Conservation (phyloP, 192 early-diverging fungal species). For the Rhizoclosmatium globosum region DNA sequence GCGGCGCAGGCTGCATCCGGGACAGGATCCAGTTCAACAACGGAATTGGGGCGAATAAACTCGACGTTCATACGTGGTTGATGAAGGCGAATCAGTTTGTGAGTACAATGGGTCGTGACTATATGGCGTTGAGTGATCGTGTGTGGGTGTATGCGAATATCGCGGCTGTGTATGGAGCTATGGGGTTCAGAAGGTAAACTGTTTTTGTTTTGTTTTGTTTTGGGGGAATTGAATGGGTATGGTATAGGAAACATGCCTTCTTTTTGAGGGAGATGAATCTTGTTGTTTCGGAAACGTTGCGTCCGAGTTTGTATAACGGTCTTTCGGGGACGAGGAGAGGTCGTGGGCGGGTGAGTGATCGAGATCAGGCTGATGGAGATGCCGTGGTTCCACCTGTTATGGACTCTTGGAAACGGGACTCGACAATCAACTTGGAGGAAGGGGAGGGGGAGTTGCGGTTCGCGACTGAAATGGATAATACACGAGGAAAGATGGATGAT, state of each 20-base stretch:
- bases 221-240: neutral
- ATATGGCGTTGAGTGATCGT: conserved; percentile 66
- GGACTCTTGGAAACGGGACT: conserved; percentile 21
- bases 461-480: conserved; percentile 30
- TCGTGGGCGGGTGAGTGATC: neutral
- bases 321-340: neutral
- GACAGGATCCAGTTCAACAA: conserved; percentile 49
- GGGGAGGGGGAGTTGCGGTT: conserved; percentile 10
- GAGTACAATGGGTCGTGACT: conserved; percentile 51
- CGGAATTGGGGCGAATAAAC: conserved; percentile 51
- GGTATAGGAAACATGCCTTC: conserved; percentile 71
- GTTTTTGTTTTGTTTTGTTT: neutral
- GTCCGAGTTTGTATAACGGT: conserved; percentile 4
- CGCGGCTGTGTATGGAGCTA: conserved; percentile 63
- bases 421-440: conserved; percentile 17
- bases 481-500: conserved; percentile 29
- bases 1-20: neutral
- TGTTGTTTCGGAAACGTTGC: conserved; percentile 40
- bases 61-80: conserved; percentile 72
- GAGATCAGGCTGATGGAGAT: too few relatives aligned
- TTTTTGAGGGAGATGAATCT: conserved; percentile 70
- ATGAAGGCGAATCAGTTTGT: conserved; percentile 60
- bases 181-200: conserved; percentile 53
- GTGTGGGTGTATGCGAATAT: conserved; percentile 60
- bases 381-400: neutral